Evolutionary conservation across 1,284 basidiomycete genomes (phyloP).

Genomic region (Cryptococcus deneoformans): DNA sequence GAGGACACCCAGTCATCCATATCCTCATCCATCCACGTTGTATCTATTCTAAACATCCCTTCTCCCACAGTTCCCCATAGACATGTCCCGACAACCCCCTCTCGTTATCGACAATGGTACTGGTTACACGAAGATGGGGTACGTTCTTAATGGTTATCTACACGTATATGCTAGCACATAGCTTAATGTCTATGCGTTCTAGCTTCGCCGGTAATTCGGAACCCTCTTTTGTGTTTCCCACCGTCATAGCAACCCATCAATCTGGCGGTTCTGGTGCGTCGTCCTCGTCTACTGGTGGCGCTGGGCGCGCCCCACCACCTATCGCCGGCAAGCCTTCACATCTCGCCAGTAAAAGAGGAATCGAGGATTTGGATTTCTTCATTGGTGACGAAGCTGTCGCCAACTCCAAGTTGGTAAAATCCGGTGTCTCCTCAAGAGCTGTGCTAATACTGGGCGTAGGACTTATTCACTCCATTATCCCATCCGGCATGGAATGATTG

Average conservation of each 20-base stretch:
- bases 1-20: neutral
- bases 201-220: conserved; percentile 99
- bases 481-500: conserved; percentile 96
- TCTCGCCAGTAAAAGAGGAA: conserved; percentile 93
- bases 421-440: neutral
- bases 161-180: conserved; percentile 7
- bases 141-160: conserved; percentile 33
- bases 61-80: conserved; percentile 4
- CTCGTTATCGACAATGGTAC: conserved; percentile 98
- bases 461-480: conserved; percentile 92
- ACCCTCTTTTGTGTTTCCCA: conserved; percentile 87
- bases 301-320: conserved; percentile 51
- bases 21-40: neutral
- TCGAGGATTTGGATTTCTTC: conserved; percentile 99
- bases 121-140: conserved; percentile 98
- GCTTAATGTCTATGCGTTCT: neutral
- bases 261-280: conserved; percentile 54
- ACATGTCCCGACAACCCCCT: conserved; percentile 80
- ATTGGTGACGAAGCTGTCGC: conserved; percentile 98
- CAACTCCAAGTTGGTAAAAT: conserved; percentile 65
- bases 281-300: conserved; percentile 44
- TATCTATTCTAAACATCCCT: neutral
- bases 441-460: conserved; percentile 43
- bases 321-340: conserved; percentile 78
- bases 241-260: conserved; percentile 84